A percentile compares a stretch with the other conserved stretches of the same genome.
Evolutionary conservation across 2,329 filamentous ascomycete species (phyloP).

Genomic region (Colletotrichum lupini): DNA sequence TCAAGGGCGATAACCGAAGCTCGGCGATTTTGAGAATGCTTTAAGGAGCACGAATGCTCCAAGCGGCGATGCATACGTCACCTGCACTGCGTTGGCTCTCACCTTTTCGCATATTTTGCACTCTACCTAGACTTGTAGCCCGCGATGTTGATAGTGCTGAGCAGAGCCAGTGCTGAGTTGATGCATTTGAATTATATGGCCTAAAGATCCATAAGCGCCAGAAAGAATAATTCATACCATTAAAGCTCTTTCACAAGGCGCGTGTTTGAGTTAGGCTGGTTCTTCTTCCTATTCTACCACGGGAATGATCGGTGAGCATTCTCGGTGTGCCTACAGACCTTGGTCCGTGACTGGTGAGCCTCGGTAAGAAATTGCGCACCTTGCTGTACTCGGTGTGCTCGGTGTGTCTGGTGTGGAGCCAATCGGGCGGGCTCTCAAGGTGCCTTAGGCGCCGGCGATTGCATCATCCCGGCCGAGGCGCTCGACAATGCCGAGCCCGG

Average conservation of each 20-base stretch:
- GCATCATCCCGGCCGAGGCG: constrained; percentile 32
- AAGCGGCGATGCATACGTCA: neutral
- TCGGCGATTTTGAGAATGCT: neutral
- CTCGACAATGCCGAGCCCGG: constrained; percentile 27
- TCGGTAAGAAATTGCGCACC: neutral
- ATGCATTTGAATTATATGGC: neutral
- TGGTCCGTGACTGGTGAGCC: neutral
- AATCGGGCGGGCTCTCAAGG: constrained; percentile 20
- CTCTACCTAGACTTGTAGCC: neutral
- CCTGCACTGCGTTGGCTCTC: neutral
- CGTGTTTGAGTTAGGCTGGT: neutral
- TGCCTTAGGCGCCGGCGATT: constrained; percentile 33
- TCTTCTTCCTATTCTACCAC: neutral
- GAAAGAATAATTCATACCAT: neutral
- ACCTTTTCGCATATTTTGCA: neutral
- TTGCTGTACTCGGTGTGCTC: neutral
- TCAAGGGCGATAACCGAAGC: neutral
- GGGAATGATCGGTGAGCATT: neutral
- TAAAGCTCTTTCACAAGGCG: neutral
- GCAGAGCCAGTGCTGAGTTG: neutral
- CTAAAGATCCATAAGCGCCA: too few relatives aligned
- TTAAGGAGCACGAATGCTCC: neutral
- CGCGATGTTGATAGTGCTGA: neutral
- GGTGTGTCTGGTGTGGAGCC: neutral
- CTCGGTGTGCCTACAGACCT: neutral